Conservation (phyloP, 164 flowering plant genomes). For the Nelumbo lutea region DNA sequence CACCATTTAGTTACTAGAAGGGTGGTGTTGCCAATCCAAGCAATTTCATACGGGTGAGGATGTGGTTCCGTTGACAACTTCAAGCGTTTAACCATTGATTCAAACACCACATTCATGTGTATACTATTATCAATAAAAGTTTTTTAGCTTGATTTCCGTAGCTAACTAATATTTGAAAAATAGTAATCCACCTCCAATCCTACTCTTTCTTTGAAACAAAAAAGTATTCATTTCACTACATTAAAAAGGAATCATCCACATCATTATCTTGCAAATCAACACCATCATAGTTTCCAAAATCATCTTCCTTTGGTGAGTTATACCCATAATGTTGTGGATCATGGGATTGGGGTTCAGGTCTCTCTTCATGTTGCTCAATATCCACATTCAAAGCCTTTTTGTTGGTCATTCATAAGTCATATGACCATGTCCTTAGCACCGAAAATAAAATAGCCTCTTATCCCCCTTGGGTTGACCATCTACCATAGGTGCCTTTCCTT, state of each 20-base stretch:
- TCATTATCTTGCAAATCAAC: not conserved
- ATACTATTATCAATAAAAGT: slow-evolving; percentile 1
- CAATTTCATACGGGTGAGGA: not conserved
- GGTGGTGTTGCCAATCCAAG: not conserved
- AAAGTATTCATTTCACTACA: not conserved
- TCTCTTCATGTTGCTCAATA: too few species aligned
- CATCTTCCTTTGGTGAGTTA: too few species aligned
- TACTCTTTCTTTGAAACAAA: not conserved
- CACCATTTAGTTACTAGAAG: not conserved
- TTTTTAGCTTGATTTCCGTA: not conserved
- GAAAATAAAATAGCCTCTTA: too few species aligned
- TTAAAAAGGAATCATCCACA: not conserved
- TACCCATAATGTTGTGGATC: too few species aligned
- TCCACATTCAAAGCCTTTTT: too few species aligned
- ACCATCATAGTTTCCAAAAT: too few species aligned
- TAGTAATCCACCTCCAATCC: not conserved
- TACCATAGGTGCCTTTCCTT: too few species aligned
- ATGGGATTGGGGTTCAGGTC: too few species aligned
- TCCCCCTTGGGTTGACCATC: too few species aligned
- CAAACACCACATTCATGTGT: not conserved
- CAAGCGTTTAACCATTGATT: not conserved
- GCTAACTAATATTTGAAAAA: not conserved
- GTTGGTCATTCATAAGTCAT: too few species aligned
- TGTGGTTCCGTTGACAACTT: not conserved
- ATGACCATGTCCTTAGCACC: too few species aligned